phyloP scores from a whole-genome alignment of 768 basidiomycete genomes.

The Antrodiella citrinella region DNA sequence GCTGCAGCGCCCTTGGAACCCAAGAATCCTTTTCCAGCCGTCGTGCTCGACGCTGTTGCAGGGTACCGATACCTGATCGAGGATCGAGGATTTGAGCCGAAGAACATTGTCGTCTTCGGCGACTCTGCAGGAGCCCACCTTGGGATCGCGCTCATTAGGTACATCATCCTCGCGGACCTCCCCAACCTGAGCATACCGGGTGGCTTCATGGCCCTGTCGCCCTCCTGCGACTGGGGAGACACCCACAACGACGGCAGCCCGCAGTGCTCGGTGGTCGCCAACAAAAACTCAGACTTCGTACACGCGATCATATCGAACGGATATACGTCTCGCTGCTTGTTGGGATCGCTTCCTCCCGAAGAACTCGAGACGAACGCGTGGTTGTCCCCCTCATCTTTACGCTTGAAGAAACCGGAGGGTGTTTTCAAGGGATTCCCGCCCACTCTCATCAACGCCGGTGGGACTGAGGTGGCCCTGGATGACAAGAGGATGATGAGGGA shows the following conservation, averaged over 20 bases:
- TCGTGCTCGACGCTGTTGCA: conserved; percentile 42
- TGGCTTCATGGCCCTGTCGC: conserved; percentile 28
- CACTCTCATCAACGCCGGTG: conserved; percentile 21
- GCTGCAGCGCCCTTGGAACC: conserved; percentile 19
- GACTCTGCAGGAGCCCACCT: conserved; percentile 52
- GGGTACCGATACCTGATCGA: conserved; percentile 43
- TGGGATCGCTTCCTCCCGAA: conserved; percentile 6
- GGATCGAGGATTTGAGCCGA: conserved; percentile 31
- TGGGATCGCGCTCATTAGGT: conserved; percentile 30
- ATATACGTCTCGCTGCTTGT: conserved; percentile 8
- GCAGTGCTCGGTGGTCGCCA: not conserved
- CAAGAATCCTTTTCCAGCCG: conserved; percentile 42
- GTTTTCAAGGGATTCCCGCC: conserved; percentile 20
- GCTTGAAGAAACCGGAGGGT: not conserved
- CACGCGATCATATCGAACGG: conserved; percentile 2
- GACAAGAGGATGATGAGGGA: conserved; percentile 17
- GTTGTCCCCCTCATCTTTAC: conserved; percentile 15
- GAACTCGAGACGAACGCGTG: conserved; percentile 8
- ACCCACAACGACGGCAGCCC: conserved; percentile 1
- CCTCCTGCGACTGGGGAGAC: conserved; percentile 16
- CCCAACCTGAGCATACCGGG: conserved; percentile 18
- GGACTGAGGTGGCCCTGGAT: conserved; percentile 22
- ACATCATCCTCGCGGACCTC: conserved; percentile 21
- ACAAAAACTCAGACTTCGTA: conserved; percentile 8
- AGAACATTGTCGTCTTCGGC: conserved; percentile 40